Conservation (phyloP, 352 stramenopile genomes). For the Phytopythium oedochilum region DNA sequence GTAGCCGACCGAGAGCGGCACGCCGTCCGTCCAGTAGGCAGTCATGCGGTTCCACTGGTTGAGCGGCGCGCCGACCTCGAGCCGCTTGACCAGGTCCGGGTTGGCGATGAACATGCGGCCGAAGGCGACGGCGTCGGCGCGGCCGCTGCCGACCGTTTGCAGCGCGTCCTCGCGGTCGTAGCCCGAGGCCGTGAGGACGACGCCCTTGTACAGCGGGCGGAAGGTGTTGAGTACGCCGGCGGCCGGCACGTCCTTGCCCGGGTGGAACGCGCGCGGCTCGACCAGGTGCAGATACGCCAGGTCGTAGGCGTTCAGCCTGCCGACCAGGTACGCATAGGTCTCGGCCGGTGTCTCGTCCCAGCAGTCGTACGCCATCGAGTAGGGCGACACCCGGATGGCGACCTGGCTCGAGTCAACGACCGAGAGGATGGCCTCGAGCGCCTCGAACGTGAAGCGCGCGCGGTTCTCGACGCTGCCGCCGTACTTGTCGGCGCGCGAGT, state of each 20-base stretch:
- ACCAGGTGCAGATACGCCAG: slow-evolving; percentile 53
- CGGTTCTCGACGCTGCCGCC: slow-evolving; percentile 79
- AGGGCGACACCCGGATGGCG: slow-evolving; percentile 35
- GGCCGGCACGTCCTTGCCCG: slow-evolving; percentile 21
- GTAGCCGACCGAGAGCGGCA: slow-evolving; percentile 26
- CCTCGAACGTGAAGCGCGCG: slow-evolving; percentile 40
- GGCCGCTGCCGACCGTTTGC: slow-evolving; percentile 24
- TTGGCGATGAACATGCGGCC: slow-evolving; percentile 66
- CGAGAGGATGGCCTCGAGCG: slow-evolving; percentile 19
- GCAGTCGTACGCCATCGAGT: slow-evolving; percentile 27
- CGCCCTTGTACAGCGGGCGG: slow-evolving; percentile 35
- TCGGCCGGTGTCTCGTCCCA: slow-evolving; percentile 26
- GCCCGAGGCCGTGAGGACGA: slow-evolving; percentile 46
- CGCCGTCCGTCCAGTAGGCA: slow-evolving; percentile 30
- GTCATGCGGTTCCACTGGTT: slow-evolving; percentile 36
- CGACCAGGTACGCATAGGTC: slow-evolving; percentile 35
- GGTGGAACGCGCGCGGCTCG: slow-evolving; percentile 41
- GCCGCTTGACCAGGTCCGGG: slow-evolving; percentile 48
- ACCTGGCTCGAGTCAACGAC: slow-evolving; percentile 29
- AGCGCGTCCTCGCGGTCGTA: slow-evolving; percentile 33
- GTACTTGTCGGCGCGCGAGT: slow-evolving; percentile 78
- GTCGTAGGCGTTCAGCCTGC: slow-evolving; percentile 26
- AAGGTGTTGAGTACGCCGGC: slow-evolving; percentile 37
- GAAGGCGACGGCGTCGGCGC: slow-evolving; percentile 49
- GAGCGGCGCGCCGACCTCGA: slow-evolving; percentile 28